Conservation (phyloP, 257 asterid species). For the Buddleja alternifolia region DNA sequence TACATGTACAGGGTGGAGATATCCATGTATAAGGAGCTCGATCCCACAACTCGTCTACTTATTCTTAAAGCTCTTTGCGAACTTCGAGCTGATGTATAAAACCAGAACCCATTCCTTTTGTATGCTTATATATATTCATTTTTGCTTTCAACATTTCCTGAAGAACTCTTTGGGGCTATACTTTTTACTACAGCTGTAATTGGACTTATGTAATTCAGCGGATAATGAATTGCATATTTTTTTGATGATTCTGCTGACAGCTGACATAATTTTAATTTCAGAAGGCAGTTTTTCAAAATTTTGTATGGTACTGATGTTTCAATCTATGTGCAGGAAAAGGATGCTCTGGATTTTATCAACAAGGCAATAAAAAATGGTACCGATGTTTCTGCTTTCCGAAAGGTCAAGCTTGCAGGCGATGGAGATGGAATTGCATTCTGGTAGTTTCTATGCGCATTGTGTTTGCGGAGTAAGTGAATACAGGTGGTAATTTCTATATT, state of each 20-base stretch:
- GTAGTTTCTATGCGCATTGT: slow-evolving; percentile 39
- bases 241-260: slow-evolving; percentile 2
- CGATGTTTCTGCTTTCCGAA: slow-evolving; percentile 56
- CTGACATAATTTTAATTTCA: background rate
- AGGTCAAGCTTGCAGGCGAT: slow-evolving; percentile 69
- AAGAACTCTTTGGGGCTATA: slow-evolving; percentile 1
- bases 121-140: slow-evolving; percentile 21
- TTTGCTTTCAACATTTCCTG: slow-evolving; percentile 12
- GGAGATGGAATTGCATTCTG: slow-evolving; percentile 68
- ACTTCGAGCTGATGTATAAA: slow-evolving; percentile 80
- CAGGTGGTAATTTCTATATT: slow-evolving; percentile 22
- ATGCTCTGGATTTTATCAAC: slow-evolving; percentile 58
- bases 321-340: slow-evolving; percentile 66
- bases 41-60: slow-evolving; percentile 66
- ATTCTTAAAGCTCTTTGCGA: slow-evolving; percentile 93
- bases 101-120: slow-evolving; percentile 22
- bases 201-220: slow-evolving; percentile 6
- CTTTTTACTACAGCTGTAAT: background rate
- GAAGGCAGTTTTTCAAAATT: slow-evolving; percentile 17
- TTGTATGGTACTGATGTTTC: slow-evolving; percentile 18
- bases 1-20: slow-evolving; percentile 67
- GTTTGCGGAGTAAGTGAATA: slow-evolving; percentile 18
- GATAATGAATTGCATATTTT: slow-evolving; percentile 2
- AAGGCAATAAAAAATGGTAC: slow-evolving; percentile 53
- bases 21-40: slow-evolving; percentile 68